phyloP scores from a whole-genome alignment of 2,329 filamentous ascomycete species.

The Penicillium sp. region DNA sequence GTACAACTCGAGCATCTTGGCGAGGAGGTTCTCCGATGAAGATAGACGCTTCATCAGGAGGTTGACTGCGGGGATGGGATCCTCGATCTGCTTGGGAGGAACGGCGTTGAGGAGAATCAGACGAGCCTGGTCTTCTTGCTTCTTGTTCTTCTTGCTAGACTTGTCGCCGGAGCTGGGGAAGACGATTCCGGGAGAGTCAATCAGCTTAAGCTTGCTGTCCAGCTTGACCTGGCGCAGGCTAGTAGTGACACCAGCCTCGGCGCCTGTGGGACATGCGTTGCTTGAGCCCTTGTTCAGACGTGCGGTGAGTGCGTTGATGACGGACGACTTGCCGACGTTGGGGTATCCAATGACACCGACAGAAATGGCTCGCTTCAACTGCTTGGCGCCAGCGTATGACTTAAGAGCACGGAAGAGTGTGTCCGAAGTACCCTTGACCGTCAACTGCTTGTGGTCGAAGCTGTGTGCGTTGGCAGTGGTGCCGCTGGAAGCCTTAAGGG shows the following conservation, averaged over 20 bases:
- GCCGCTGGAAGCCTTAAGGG: constrained; percentile 77
- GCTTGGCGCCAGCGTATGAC: constrained; percentile 76
- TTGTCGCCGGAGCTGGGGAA: constrained; percentile 65
- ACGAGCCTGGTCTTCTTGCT: constrained; percentile 73
- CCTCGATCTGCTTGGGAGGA: constrained; percentile 89
- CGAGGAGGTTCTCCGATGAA: constrained; percentile 67
- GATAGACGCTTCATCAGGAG: constrained; percentile 81
- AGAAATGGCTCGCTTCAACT: constrained; percentile 83
- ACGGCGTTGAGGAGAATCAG: constrained; percentile 87
- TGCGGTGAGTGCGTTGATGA: constrained; percentile 87
- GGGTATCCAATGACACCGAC: constrained; percentile 95
- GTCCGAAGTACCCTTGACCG: constrained; percentile 78
- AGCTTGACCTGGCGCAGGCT: constrained; percentile 86
- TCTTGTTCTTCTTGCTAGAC: constrained; percentile 57
- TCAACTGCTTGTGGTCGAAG: constrained; percentile 88
- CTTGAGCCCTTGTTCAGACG: constrained; percentile 64
- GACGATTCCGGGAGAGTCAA: constrained; percentile 92
- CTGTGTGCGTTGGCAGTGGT: constrained; percentile 83
- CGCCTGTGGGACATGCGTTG: constrained; percentile 78
- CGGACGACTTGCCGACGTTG: constrained; percentile 93
- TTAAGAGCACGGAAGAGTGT: constrained; percentile 87
- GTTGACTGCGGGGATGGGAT: constrained; percentile 81
- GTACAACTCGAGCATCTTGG: constrained; percentile 80
- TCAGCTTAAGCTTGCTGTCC: constrained; percentile 87
- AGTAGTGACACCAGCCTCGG: constrained; percentile 89